A percentile compares a stretch with the other conserved stretches of the same genome.
These are phyloP conservation scores for Margaritispora aquatica DNA, from an alignment of 495 filamentous ascomycete genomes.

Conservation along the genomic window DNA sequence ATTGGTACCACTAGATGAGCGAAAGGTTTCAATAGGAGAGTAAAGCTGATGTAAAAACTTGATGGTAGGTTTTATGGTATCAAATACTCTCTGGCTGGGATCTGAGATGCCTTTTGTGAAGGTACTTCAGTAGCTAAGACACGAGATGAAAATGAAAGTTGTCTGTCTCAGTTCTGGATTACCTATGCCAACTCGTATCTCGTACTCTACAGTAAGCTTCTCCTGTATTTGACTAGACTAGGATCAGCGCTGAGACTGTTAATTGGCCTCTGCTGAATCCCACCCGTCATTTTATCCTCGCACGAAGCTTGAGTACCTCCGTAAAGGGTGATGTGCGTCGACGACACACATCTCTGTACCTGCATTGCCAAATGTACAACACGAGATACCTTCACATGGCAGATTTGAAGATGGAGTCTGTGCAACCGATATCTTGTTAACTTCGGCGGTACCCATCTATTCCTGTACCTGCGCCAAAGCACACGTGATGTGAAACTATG, in stretches of 20 bases:
- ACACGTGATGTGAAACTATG: background rate
- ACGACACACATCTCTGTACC: too few relatives aligned
- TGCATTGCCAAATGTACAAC: background rate
- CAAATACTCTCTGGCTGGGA: too few relatives aligned
- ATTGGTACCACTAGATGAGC: too few relatives aligned
- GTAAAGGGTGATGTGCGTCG: background rate
- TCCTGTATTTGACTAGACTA: background rate
- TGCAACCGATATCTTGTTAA: background rate
- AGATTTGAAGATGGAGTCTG: background rate
- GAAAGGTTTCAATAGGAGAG: too few relatives aligned
- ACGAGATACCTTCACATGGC: background rate
- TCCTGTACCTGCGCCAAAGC: background rate
- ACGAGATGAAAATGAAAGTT: too few relatives aligned
- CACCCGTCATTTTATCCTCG: slow-evolving; percentile 2
- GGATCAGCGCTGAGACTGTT: slow-evolving; percentile 8
- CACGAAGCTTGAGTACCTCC: background rate
- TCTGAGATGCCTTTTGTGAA: too few relatives aligned
- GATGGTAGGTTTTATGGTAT: too few relatives aligned
- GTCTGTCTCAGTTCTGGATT: too few relatives aligned
- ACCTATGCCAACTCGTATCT: too few relatives aligned
- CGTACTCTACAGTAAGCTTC: too few relatives aligned
- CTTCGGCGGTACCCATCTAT: background rate
- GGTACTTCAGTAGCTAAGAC: too few relatives aligned
- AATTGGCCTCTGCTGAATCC: slow-evolving; percentile 8
- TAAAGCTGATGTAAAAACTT: too few relatives aligned